Conservation (phyloP, 2,329 filamentous ascomycete species). For the Fusarium incarnatum region DNA sequence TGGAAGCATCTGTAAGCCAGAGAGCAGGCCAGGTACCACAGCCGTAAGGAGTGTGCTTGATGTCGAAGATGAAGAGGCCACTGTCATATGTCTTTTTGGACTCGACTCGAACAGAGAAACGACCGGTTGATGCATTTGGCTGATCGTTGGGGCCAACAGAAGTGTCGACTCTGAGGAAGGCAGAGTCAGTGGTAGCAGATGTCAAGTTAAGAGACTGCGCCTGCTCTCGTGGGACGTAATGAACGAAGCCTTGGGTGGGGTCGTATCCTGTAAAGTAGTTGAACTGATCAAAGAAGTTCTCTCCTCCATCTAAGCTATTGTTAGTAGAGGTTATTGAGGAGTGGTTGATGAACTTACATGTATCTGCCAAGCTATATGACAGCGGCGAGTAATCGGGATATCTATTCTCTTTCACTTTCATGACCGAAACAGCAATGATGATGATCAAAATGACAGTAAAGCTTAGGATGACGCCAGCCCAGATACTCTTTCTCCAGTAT, state of each 20-base stretch:
- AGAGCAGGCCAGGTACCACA: slow-evolving; percentile 75
- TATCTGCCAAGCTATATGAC: slow-evolving; percentile 61
- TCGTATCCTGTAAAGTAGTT: slow-evolving; percentile 64
- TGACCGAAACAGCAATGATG: slow-evolving; percentile 60
- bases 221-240: slow-evolving; percentile 61
- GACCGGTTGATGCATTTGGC: slow-evolving; percentile 67
- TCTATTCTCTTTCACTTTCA: slow-evolving; percentile 52
- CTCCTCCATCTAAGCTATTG: slow-evolving; percentile 57
- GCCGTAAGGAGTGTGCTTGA: slow-evolving; percentile 71
- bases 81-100: slow-evolving; percentile 69
- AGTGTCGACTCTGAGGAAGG: slow-evolving; percentile 71
- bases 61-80: slow-evolving; percentile 77
- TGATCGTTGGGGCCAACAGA: slow-evolving; percentile 60
- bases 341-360: slow-evolving; percentile 55
- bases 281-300: slow-evolving; percentile 66
- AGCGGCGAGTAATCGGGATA: slow-evolving; percentile 63
- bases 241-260: slow-evolving; percentile 63
- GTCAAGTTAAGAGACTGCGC: slow-evolving; percentile 69
- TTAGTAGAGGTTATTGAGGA: not conserved
- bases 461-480: slow-evolving; percentile 55
- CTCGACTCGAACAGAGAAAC: slow-evolving; percentile 71
- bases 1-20: slow-evolving; percentile 70
- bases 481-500: slow-evolving; percentile 65
- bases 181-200: slow-evolving; percentile 64
- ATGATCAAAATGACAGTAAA: slow-evolving; percentile 61